A percentile compares a stretch with the other conserved stretches of the same genome.
These are phyloP conservation scores for Solanum virginianum DNA, from an alignment of 257 asterid species.

Conservation along the genomic window DNA sequence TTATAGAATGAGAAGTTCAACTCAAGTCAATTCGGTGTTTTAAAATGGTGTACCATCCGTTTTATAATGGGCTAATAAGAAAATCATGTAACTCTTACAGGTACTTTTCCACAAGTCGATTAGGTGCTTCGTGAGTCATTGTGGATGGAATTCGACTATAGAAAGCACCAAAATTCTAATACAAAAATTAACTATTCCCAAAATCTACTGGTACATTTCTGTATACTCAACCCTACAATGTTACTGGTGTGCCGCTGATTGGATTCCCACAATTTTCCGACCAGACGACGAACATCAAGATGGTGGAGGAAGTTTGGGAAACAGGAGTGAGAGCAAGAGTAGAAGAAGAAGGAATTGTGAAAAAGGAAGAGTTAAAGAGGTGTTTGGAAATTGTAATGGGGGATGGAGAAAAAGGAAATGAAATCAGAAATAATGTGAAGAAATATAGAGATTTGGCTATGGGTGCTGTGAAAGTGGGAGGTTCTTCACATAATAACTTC, in stretches of 20 bases:
- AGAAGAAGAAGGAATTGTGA: conserved; percentile 20
- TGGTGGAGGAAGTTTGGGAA: conserved; percentile 44
- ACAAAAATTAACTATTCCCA: too few relatives aligned
- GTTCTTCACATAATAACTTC: conserved; percentile 31
- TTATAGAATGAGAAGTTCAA: neutral
- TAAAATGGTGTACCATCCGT: neutral
- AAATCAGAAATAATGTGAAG: conserved; percentile 21
- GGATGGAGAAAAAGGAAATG: conserved; percentile 14
- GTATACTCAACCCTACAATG: too few relatives aligned
- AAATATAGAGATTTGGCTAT: conserved; percentile 22
- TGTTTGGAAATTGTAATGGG: conserved; percentile 41
- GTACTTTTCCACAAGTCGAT: conserved; percentile 21
- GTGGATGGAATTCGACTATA: conserved; percentile 60
- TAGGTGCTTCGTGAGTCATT: conserved; percentile 50
- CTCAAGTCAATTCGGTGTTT: neutral
- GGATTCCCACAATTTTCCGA: conserved; percentile 42
- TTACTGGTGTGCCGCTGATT: conserved; percentile 33
- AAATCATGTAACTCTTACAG: neutral
- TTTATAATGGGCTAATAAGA: neutral
- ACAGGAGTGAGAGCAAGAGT: conserved; percentile 27
- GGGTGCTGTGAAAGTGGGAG: conserved; percentile 26
- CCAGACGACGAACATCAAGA: conserved; percentile 45
- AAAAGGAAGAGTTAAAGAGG: conserved; percentile 33
- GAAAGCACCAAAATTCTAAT: too few relatives aligned
- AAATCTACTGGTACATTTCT: too few relatives aligned